Conservation (phyloP, 2,329 filamentous ascomycete species). For the Talaromyces sp. region DNA sequence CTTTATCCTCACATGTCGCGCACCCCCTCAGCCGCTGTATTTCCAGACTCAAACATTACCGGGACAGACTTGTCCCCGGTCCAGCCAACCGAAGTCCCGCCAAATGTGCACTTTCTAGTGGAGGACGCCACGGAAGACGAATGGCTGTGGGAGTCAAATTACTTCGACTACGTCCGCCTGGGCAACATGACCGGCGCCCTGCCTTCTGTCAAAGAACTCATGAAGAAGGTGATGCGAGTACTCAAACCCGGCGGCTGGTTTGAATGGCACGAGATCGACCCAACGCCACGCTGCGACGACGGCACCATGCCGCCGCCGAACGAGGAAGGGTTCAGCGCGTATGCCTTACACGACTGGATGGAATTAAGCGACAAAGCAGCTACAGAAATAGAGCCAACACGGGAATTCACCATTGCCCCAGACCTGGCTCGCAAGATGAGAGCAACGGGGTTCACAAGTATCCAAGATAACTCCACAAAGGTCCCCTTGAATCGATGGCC, state of each 20-base stretch:
- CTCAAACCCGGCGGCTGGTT: slow-evolving; percentile 48
- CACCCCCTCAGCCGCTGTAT: slow-evolving; percentile 30
- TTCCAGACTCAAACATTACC: slow-evolving; percentile 54
- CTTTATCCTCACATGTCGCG: background rate
- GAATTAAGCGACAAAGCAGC: slow-evolving; percentile 39
- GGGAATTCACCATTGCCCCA: slow-evolving; percentile 50
- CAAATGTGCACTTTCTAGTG: slow-evolving; percentile 69
- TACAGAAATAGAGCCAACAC: slow-evolving; percentile 37
- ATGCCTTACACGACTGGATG: slow-evolving; percentile 46
- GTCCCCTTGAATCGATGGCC: slow-evolving; percentile 51
- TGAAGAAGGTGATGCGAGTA: slow-evolving; percentile 24
- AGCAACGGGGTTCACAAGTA: slow-evolving; percentile 54
- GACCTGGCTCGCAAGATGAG: slow-evolving; percentile 51
- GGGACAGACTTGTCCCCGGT: slow-evolving; percentile 66
- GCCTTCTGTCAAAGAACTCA: slow-evolving; percentile 51
- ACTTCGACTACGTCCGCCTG: slow-evolving; percentile 58
- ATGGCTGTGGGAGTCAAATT: slow-evolving; percentile 49
- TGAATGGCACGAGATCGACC: slow-evolving; percentile 41
- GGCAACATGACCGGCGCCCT: slow-evolving; percentile 56
- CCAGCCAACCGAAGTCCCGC: slow-evolving; percentile 61
- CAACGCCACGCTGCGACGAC: slow-evolving; percentile 49
- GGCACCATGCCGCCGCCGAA: slow-evolving; percentile 47
- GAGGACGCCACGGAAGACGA: slow-evolving; percentile 62
- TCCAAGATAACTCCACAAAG: slow-evolving; percentile 49
- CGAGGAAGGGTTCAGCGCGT: slow-evolving; percentile 29